Conservation (phyloP, 139 green algal species). For the Coelastrella sp. region DNA sequence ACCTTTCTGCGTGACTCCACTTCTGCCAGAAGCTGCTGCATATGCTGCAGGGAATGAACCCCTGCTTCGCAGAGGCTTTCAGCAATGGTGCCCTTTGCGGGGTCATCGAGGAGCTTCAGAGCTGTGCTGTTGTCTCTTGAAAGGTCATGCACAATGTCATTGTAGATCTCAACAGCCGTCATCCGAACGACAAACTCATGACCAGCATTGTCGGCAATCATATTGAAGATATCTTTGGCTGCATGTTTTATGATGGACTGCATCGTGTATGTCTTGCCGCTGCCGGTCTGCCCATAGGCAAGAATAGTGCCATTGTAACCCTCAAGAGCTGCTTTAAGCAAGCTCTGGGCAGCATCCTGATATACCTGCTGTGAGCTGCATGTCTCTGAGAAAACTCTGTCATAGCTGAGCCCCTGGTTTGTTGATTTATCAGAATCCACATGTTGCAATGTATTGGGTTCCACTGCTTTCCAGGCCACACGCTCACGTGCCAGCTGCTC, state of each 20-base stretch:
- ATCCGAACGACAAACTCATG: slow-evolving; percentile 65
- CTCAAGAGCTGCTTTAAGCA: slow-evolving; percentile 60
- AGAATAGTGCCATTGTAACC: slow-evolving; percentile 70
- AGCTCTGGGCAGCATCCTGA: slow-evolving; percentile 43
- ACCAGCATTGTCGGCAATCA: slow-evolving; percentile 30
- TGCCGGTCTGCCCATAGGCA: slow-evolving; percentile 76
- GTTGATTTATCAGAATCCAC: slow-evolving; percentile 40
- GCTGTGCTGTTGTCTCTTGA: slow-evolving; percentile 50
- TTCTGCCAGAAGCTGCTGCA: slow-evolving; percentile 60
- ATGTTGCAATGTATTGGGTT: slow-evolving; percentile 44
- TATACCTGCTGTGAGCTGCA: slow-evolving; percentile 62
- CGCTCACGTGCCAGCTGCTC: slow-evolving; percentile 54
- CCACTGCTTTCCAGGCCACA: slow-evolving; percentile 48
- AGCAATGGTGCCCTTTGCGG: slow-evolving; percentile 55
- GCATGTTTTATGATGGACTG: slow-evolving; percentile 56
- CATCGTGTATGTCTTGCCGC: slow-evolving; percentile 78
- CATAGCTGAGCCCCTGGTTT: slow-evolving; percentile 39
- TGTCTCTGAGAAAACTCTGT: slow-evolving; percentile 54
- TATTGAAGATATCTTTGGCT: slow-evolving; percentile 62
- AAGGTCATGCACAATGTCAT: slow-evolving; percentile 72
- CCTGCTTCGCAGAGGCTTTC: slow-evolving; percentile 59
- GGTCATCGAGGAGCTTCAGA: slow-evolving; percentile 66
- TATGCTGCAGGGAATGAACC: slow-evolving; percentile 57
- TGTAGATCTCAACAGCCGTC: slow-evolving; percentile 80
- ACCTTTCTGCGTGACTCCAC: slow-evolving; percentile 65